phyloP scores from a whole-genome alignment of 2,329 filamentous ascomycete species.

The Penicillium corylophilum region DNA sequence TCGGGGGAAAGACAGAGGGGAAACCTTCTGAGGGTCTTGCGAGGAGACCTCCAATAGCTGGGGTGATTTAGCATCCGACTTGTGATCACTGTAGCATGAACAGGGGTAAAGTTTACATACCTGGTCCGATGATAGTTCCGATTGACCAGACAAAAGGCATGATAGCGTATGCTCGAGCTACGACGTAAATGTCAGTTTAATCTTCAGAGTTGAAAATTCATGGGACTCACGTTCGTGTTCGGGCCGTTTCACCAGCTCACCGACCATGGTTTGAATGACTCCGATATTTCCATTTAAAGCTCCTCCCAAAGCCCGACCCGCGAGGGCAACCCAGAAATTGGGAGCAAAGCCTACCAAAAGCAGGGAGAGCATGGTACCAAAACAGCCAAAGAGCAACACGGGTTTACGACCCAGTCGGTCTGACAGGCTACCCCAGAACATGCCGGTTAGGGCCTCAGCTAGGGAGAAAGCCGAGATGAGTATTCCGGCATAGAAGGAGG shows the following conservation, averaged over 20 bases:
- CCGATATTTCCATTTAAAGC: slow-evolving; percentile 89
- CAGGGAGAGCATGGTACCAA: slow-evolving; percentile 80
- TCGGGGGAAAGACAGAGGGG: slow-evolving; percentile 65
- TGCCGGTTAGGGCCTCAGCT: slow-evolving; percentile 77
- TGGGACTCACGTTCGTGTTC: slow-evolving; percentile 76
- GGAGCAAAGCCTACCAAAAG: slow-evolving; percentile 77
- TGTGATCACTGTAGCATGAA: background rate
- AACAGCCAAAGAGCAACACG: slow-evolving; percentile 75
- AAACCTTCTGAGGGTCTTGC: slow-evolving; percentile 74
- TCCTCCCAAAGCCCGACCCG: slow-evolving; percentile 74
- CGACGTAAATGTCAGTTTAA: slow-evolving; percentile 6
- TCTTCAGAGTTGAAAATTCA: background rate
- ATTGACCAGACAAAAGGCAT: slow-evolving; percentile 96
- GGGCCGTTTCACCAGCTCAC: slow-evolving; percentile 77
- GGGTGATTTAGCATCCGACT: slow-evolving; percentile 13
- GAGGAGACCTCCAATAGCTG: slow-evolving; percentile 79
- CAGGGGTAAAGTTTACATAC: slow-evolving; percentile 15
- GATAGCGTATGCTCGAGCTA: slow-evolving; percentile 79
- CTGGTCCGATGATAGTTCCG: slow-evolving; percentile 81
- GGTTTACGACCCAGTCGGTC: slow-evolving; percentile 84
- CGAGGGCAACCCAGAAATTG: slow-evolving; percentile 80
- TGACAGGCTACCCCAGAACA: slow-evolving; percentile 83
- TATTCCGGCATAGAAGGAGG: slow-evolving; percentile 83
- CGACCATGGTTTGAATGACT: slow-evolving; percentile 90
- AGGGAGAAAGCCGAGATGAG: slow-evolving; percentile 84